Percentiles rank a stretch among this genome's conserved stretches.
Evolutionary conservation across 345 rosid genomes (phyloP).

Genomic region (Pistacia atlantica): DNA sequence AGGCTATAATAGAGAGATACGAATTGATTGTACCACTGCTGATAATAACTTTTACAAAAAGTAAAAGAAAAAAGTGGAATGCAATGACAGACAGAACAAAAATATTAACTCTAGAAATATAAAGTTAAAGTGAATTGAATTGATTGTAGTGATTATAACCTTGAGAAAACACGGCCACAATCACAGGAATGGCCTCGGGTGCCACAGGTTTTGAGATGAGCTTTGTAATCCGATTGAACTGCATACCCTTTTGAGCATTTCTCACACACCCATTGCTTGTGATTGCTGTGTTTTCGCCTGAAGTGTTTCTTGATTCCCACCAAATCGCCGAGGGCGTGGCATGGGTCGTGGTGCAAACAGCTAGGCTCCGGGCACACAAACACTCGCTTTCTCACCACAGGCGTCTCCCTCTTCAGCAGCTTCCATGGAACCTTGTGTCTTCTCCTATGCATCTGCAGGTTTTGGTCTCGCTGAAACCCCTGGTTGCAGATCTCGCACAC

Average conservation of each 20-base stretch:
- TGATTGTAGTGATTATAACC: slow-evolving; percentile 37
- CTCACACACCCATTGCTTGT: slow-evolving; percentile 92
- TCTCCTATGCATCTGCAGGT: slow-evolving; percentile 96
- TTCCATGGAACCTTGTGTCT: slow-evolving; percentile 99
- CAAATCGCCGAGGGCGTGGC: slow-evolving; percentile 93
- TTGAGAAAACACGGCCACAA: slow-evolving; percentile 96
- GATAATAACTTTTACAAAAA: not conserved
- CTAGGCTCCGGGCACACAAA: slow-evolving; percentile 93
- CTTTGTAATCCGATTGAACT: slow-evolving; percentile 95
- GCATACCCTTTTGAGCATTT: slow-evolving; percentile 96
- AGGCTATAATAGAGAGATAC: too few relatives aligned
- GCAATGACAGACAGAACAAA: not conserved
- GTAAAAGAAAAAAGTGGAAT: not conserved
- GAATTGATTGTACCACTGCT: not conserved
- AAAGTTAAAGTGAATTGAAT: too few relatives aligned
- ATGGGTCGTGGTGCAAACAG: slow-evolving; percentile 92
- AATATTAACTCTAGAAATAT: not conserved
- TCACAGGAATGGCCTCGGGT: slow-evolving; percentile 97
- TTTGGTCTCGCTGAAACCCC: slow-evolving; percentile 96
- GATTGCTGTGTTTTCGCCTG: slow-evolving; percentile 83
- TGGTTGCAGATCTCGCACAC: slow-evolving; percentile 98
- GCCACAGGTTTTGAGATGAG: slow-evolving; percentile 97
- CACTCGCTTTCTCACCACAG: slow-evolving; percentile 72
- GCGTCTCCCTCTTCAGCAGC: slow-evolving; percentile 82
- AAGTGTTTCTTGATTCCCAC: slow-evolving; percentile 98